phyloP scores from a whole-genome alignment of 176 grass and related monocot genomes.

The Aechmea fasciata region DNA sequence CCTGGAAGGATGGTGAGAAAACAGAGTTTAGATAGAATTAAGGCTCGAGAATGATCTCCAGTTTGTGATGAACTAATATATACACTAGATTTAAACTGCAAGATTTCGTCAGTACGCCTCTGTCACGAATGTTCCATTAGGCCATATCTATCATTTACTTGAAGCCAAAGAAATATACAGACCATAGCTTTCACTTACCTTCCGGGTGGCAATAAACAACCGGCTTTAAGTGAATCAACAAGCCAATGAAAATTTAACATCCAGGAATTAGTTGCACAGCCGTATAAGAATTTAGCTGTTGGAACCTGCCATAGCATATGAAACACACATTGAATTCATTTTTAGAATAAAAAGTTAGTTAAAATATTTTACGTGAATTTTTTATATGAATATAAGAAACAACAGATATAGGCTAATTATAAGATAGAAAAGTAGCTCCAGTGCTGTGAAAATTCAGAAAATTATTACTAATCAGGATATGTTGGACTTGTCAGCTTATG shows the following conservation, averaged over 20 bases:
- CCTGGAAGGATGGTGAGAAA: constrained; percentile 34
- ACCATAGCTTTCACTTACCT: constrained; percentile 37
- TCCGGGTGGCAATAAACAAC: constrained; percentile 39
- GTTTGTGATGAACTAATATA: neutral
- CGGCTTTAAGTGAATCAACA: constrained; percentile 56
- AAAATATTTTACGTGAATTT: neutral
- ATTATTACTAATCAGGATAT: too few species aligned
- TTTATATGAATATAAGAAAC: too few species aligned
- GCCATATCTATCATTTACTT: too few species aligned
- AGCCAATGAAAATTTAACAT: constrained; percentile 58
- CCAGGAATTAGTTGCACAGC: constrained; percentile 68
- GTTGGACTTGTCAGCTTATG: too few species aligned
- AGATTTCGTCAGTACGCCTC: too few species aligned
- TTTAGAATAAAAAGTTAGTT: neutral
- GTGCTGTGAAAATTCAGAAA: too few species aligned
- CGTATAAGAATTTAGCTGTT: constrained; percentile 83
- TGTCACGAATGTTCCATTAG: too few species aligned
- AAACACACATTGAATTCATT: constrained; percentile 2
- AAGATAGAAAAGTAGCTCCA: too few species aligned
- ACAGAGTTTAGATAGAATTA: constrained; percentile 5
- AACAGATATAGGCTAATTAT: too few species aligned
- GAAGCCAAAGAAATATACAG: too few species aligned
- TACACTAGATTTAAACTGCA: neutral
- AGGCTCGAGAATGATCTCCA: constrained; percentile 16
- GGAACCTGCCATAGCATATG: constrained; percentile 48